Conservation (phyloP, 192 early-diverging fungal genomes). For the Coemansia sp. region DNA sequence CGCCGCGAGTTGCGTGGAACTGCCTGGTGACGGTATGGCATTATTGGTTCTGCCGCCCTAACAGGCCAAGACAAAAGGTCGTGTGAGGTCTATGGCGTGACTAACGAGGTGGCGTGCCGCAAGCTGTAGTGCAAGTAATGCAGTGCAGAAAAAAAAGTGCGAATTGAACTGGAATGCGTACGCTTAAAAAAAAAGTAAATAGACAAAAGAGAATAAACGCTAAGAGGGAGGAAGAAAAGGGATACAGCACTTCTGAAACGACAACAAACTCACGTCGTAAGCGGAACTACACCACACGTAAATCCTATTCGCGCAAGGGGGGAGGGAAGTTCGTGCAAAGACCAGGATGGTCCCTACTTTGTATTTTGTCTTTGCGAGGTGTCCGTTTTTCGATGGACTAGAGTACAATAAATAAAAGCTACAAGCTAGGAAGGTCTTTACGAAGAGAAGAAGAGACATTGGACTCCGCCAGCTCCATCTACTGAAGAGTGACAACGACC, state of each 20-base stretch:
- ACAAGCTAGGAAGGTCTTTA: neutral
- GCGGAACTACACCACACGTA: slow-evolving; percentile 4
- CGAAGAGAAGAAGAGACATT: neutral
- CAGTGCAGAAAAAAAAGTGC: neutral
- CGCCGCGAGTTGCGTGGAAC: slow-evolving; percentile 39
- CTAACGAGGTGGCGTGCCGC: slow-evolving; percentile 1
- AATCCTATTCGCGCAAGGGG: slow-evolving; percentile 1
- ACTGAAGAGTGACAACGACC: neutral
- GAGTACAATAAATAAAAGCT: neutral
- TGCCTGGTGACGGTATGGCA: slow-evolving; percentile 43
- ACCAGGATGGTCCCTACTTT: slow-evolving; percentile 9
- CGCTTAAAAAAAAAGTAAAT: neutral
- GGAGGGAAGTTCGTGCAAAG: slow-evolving; percentile 7
- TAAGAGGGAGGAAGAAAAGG: neutral
- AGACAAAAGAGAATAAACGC: neutral
- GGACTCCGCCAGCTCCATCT: neutral
- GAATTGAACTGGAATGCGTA: neutral
- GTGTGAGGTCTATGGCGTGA: neutral
- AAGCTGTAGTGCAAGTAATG: slow-evolving; percentile 6
- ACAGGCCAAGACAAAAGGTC: slow-evolving; percentile 3
- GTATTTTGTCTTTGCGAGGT: slow-evolving; percentile 1
- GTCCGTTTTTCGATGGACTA: slow-evolving; percentile 2
- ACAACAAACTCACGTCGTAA: neutral
- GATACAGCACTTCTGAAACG: neutral
- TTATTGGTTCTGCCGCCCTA: slow-evolving; percentile 1